These are phyloP conservation scores for Colletotrichum graminicola DNA, from an alignment of 2,329 filamentous ascomycete genomes.

Conservation along the genomic window DNA sequence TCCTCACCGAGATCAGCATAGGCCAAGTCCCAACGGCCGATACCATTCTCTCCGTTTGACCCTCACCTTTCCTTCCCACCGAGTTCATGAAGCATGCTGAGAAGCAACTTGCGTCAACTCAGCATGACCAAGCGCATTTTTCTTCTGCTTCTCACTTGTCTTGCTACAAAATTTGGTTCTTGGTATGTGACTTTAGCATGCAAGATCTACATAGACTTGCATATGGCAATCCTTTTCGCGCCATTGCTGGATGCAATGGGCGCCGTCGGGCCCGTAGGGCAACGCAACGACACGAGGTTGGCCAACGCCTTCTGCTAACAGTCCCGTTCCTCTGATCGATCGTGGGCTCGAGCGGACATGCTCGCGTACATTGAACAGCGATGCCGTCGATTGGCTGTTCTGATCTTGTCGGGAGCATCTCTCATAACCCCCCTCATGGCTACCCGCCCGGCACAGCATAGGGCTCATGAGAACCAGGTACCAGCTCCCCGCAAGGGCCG, in stretches of 20 bases:
- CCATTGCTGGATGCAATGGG: not conserved
- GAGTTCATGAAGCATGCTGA: too few species aligned
- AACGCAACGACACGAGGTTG: not conserved
- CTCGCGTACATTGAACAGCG: not conserved
- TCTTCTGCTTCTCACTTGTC: not conserved
- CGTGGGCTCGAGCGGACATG: too few species aligned
- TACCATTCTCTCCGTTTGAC: not conserved
- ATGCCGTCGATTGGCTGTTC: not conserved
- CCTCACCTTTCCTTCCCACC: not conserved
- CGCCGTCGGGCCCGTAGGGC: not conserved
- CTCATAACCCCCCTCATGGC: not conserved
- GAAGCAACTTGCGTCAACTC: not conserved
- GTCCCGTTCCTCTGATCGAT: too few species aligned
- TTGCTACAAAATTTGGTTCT: not conserved
- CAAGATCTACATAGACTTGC: too few species aligned
- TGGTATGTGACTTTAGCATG: not conserved
- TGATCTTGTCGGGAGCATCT: not conserved
- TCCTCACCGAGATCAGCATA: not conserved
- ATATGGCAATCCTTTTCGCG: not conserved
- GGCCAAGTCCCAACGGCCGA: not conserved
- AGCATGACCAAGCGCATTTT: not conserved
- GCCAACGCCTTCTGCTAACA: too few species aligned
- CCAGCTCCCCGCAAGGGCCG: not conserved
- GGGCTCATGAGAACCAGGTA: not conserved
- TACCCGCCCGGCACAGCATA: constrained; percentile 12